A percentile compares a stretch with the other conserved stretches of the same genome.
phyloP scores from a whole-genome alignment of 148 eudicot species.

The Gaultheria prostrata region DNA sequence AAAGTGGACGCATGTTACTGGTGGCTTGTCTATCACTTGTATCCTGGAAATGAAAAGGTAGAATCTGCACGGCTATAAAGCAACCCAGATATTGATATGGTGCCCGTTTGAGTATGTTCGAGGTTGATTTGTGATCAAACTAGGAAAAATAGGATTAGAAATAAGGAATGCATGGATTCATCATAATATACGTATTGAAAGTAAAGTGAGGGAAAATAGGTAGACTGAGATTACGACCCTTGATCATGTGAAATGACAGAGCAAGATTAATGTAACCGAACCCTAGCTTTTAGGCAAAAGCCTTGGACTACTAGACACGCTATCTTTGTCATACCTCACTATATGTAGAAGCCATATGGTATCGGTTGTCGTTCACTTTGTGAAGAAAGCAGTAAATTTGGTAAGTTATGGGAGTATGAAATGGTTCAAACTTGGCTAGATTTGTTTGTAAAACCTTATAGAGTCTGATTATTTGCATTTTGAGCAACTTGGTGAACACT shows the following conservation, averaged over 20 bases:
- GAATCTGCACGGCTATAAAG: neutral
- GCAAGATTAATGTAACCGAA: neutral
- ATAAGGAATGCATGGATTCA: neutral
- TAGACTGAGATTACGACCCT: neutral
- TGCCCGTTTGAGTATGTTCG: neutral
- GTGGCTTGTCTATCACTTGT: neutral
- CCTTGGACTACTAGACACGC: neutral
- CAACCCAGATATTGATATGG: neutral
- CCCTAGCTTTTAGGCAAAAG: neutral
- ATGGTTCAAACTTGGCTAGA: neutral
- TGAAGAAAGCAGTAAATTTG: neutral
- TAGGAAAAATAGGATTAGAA: neutral
- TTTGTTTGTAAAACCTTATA: neutral
- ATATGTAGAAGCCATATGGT: neutral
- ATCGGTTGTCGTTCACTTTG: neutral
- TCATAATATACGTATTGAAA: neutral
- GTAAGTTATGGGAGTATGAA: neutral
- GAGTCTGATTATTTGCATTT: neutral
- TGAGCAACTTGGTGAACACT: neutral
- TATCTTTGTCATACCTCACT: neutral
- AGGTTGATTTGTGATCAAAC: neutral
- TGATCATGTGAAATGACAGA: neutral
- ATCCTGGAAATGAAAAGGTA: neutral
- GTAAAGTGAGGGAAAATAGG: neutral
- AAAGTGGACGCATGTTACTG: neutral